phyloP scores from a whole-genome alignment of 2,329 filamentous ascomycete genomes.

The Phaeophleospora eucalypticola region DNA sequence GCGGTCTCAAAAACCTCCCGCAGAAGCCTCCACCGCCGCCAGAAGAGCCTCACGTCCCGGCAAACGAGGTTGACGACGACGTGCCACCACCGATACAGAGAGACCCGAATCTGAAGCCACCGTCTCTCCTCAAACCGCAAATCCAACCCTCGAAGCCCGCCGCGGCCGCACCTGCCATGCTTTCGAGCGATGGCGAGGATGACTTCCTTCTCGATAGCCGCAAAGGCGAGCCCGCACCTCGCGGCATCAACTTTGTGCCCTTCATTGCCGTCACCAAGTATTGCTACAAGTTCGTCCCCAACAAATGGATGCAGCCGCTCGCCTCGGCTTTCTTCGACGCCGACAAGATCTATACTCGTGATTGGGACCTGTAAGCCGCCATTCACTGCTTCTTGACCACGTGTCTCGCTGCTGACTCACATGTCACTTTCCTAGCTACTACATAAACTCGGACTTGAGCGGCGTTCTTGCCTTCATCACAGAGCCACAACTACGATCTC shows the following conservation, averaged over 20 bases:
- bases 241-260: slow-evolving; percentile 36
- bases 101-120: slow-evolving; percentile 2
- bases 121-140: background rate
- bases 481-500: slow-evolving; percentile 58
- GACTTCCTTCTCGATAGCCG: slow-evolving; percentile 20
- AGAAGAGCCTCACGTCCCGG: background rate
- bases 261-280: slow-evolving; percentile 53
- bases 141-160: background rate
- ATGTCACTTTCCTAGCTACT: slow-evolving; percentile 25
- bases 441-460: slow-evolving; percentile 28
- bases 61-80: slow-evolving; percentile 5
- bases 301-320: slow-evolving; percentile 44
- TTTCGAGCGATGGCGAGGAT: background rate
- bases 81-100: slow-evolving; percentile 3
- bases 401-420: background rate
- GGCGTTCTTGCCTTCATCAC: slow-evolving; percentile 64
- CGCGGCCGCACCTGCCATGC: background rate
- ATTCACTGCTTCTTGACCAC: background rate
- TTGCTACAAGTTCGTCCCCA: slow-evolving; percentile 56
- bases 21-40: background rate
- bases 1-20: background rate
- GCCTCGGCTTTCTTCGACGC: slow-evolving; percentile 54
- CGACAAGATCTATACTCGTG: slow-evolving; percentile 54
- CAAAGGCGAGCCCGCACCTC: slow-evolving; percentile 33
- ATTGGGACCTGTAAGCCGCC: slow-evolving; percentile 68